These are phyloP conservation scores for Phlebiopsis flavidoalba DNA, from an alignment of 768 basidiomycete species.

Conservation along the genomic window DNA sequence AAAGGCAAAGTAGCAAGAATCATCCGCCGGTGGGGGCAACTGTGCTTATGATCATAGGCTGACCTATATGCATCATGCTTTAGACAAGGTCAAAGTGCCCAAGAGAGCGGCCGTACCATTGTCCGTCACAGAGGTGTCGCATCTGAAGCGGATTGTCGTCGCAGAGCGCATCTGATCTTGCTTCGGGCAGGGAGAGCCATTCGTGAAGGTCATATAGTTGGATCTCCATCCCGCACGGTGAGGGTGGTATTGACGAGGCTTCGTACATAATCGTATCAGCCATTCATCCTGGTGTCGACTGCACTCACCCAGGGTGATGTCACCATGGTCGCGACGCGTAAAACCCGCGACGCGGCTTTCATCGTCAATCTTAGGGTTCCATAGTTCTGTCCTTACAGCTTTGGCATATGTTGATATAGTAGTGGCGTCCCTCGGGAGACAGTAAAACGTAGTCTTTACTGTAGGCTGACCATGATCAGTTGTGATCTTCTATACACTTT, in stretches of 20 bases:
- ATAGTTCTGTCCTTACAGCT: constrained; percentile 50
- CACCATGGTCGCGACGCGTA: constrained; percentile 54
- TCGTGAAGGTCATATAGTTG: constrained; percentile 51
- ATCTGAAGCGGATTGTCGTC: constrained; percentile 71
- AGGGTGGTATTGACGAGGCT: constrained; percentile 67
- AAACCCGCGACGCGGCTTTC: constrained; percentile 56
- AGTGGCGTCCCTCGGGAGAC: constrained; percentile 40
- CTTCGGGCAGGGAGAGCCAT: constrained; percentile 62
- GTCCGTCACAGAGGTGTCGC: constrained; percentile 51
- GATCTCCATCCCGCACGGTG: constrained; percentile 42
- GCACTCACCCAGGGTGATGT: constrained; percentile 68
- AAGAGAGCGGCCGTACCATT: not conserved
- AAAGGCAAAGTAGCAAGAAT: constrained; percentile 71
- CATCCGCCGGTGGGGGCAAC: constrained; percentile 61
- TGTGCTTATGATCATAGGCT: constrained; percentile 57
- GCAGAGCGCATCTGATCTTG: constrained; percentile 46
- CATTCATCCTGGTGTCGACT: not conserved
- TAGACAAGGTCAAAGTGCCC: not conserved
- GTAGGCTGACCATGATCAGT: constrained; percentile 17
- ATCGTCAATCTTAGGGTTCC: constrained; percentile 49
- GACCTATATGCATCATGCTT: constrained; percentile 24
- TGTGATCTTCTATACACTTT: constrained; percentile 9
- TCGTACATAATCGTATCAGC: not conserved
- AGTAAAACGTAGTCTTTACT: constrained; percentile 63
- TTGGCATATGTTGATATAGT: constrained; percentile 64